Evolutionary conservation across 495 filamentous ascomycete species (phyloP).

Genomic region (Schizothecium vesticola): DNA sequence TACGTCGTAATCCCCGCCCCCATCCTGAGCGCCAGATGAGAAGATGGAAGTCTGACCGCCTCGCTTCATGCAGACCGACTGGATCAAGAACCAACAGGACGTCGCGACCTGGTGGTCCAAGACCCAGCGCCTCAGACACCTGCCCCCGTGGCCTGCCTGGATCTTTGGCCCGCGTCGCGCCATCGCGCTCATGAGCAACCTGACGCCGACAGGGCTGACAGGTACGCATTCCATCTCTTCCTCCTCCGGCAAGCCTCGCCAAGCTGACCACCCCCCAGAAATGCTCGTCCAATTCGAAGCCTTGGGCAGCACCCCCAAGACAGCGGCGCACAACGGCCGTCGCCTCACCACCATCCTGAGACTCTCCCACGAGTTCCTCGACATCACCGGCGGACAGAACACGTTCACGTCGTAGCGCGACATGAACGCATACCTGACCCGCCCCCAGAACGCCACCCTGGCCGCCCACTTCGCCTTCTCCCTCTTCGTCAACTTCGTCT

Average conservation of each 20-base stretch:
- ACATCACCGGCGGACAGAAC: neutral
- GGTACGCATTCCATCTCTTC: too few species aligned
- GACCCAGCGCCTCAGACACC: neutral
- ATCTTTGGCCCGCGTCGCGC: neutral
- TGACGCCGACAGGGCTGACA: neutral
- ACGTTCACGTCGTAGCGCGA: neutral
- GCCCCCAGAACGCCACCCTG: neutral
- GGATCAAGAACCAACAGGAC: neutral
- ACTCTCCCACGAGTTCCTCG: neutral
- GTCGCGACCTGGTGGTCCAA: neutral
- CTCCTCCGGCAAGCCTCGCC: too few species aligned
- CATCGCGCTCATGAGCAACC: neutral
- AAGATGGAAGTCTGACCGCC: neutral
- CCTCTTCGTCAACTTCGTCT: neutral
- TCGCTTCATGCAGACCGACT: neutral
- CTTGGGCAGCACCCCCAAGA: neutral
- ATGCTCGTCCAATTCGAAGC: neutral
- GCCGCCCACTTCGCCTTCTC: neutral
- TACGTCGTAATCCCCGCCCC: neutral
- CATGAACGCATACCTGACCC: neutral
- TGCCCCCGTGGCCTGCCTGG: neutral
- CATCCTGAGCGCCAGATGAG: neutral
- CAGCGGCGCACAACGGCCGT: neutral
- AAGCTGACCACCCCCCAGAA: neutral
- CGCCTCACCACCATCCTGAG: neutral